Base-by-base conservation (phyloP, 1,139 yeast species). In the Yamadazyma jaroonii region DNA sequence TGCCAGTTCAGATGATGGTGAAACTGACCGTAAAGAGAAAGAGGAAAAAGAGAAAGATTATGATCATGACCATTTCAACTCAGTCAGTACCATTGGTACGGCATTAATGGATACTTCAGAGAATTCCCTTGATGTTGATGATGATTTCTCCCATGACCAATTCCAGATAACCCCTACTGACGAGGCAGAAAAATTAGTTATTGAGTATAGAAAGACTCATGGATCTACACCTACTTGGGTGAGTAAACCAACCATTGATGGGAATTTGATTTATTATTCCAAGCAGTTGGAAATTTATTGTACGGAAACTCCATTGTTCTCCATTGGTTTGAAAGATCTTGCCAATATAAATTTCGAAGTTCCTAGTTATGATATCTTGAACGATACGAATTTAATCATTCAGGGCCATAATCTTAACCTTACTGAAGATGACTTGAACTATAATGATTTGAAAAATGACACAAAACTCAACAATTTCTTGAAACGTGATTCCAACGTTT, bases 211-310 rank as follows among this genome's bases (percentile, higher is more conserved):
- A 20, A 43, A 50, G n/a, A 46, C 48, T 9, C 45, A 61, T 37
- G 61, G 61, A 21, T 54, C 48, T 42, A 54, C 56, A 10, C 60
- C 66, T 2, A 49, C 62, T 1, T 71, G 75, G 89, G 57, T 80
- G 1, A 84, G 88, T 0, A 70, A 74, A 36, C 62, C 73, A n/a
- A 73, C 84, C 2, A 62, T 67, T 8, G 72, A 67, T 37, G 84
- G 81, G n/a, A 74, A 74, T 37, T 58, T 81, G 20, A 60, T 81
- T 3, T 84, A 70, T 55, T 80, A 75, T 55, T 79, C 80, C 47
- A 74, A 78, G 32, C 77, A 79, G 30, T 59, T 83, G 36, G 74
- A 80, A 46, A 62, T 81, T 1, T 78, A 74, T 48, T 77, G 86
- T 46, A 69, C 69, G 31, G 70, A 75, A 7, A 49, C 79, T 27